A percentile compares a stretch with the other conserved stretches of the same genome.
Conservation (phyloP, 1,139 yeast genomes). For the Sugiyamaella xylanicola region DNA sequence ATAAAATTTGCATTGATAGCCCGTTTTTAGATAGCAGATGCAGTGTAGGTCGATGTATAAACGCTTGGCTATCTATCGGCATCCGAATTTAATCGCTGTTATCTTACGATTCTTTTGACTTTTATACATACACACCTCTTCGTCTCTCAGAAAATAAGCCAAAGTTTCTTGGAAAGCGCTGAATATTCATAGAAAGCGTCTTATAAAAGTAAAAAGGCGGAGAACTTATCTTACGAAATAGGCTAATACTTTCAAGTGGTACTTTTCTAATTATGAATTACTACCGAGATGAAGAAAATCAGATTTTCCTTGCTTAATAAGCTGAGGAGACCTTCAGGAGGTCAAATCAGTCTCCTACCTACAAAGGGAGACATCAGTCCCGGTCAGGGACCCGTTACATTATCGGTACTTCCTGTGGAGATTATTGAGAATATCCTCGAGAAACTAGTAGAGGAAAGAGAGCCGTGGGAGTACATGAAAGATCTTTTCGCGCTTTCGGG, state of each 20-base stretch:
- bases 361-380: not conserved
- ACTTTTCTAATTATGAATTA: not conserved
- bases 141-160: too few relatives aligned
- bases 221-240: too few relatives aligned
- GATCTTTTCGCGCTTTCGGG: conserved; percentile 25
- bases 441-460: conserved; percentile 10
- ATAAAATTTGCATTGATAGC: conserved; percentile 6
- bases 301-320: conserved; percentile 8
- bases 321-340: conserved; percentile 7
- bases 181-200: too few relatives aligned
- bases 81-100: not conserved
- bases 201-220: too few relatives aligned
- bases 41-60: not conserved
- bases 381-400: not conserved
- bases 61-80: not conserved
- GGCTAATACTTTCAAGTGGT: too few relatives aligned
- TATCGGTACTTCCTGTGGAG: conserved; percentile 16
- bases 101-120: not conserved
- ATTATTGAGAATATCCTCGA: conserved; percentile 18
- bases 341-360: not conserved
- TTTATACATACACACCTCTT: too few relatives aligned
- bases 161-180: too few relatives aligned
- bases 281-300: conserved; percentile 5
- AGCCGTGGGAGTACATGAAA: not conserved
- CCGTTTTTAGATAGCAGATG: not conserved